Conservation (phyloP, 805 yeast genomes). For the Wickerhamiella spandovensis region DNA sequence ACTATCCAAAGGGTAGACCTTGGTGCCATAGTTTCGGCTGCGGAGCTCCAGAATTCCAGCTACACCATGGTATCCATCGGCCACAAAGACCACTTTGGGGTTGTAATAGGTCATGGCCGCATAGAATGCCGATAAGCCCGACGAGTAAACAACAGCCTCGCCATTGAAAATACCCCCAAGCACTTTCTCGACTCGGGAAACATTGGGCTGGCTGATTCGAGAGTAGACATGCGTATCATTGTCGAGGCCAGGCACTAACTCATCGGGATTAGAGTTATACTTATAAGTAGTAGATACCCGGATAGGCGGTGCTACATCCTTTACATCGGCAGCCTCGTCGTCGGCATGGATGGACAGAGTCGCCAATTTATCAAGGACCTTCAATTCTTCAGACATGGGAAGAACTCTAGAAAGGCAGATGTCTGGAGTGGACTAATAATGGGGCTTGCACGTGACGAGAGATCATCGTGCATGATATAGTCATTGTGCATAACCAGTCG, state of each 20-base stretch:
- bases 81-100: constrained; percentile 65
- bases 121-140: constrained; percentile 71
- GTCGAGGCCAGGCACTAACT: constrained; percentile 30
- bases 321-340: constrained; percentile 29
- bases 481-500: too few relatives aligned
- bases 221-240: constrained; percentile 40
- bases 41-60: constrained; percentile 55
- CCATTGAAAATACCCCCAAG: constrained; percentile 48
- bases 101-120: constrained; percentile 58
- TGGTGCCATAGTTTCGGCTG: constrained; percentile 41
- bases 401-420: background rate
- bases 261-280: constrained; percentile 46
- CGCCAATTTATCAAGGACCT: constrained; percentile 1
- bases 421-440: background rate
- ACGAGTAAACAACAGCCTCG: constrained; percentile 54
- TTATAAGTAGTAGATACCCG: constrained; percentile 69
- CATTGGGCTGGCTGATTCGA: constrained; percentile 61
- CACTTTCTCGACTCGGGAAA: constrained; percentile 51
- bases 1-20: constrained; percentile 19
- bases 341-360: constrained; percentile 51
- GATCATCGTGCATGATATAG: background rate
- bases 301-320: constrained; percentile 54
- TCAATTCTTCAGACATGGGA: background rate
- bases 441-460: background rate
- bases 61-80: constrained; percentile 76